Conservation (phyloP, 129 eudicot species). For the Silybum marianum region DNA sequence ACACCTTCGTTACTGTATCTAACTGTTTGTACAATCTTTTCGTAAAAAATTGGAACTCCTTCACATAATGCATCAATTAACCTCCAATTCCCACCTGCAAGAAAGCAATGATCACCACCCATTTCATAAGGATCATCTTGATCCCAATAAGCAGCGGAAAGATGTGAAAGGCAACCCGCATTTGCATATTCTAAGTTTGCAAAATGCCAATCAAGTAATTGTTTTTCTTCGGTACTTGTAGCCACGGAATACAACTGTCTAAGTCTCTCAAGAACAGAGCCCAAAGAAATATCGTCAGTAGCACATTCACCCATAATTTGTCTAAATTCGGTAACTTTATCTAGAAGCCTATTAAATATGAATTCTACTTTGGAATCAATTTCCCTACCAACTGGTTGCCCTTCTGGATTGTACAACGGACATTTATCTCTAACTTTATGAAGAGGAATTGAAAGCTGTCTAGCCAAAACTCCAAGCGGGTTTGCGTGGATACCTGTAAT, state of each 20-base stretch:
- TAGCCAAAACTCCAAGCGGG: constrained; percentile 93
- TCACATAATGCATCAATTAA: constrained; percentile 71
- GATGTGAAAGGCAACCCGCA: constrained; percentile 85
- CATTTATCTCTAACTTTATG: constrained; percentile 92
- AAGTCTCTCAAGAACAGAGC: constrained; percentile 79
- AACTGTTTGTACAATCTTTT: constrained; percentile 60
- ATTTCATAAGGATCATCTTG: constrained; percentile 98
- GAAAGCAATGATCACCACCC: constrained; percentile 98
- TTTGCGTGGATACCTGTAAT: constrained; percentile 96
- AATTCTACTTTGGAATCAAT: constrained; percentile 69
- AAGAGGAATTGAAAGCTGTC: constrained; percentile 84
- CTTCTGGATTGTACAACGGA: constrained; percentile 83
- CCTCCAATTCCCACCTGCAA: constrained; percentile 94
- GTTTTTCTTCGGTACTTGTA: constrained; percentile 64
- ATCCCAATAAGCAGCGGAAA: constrained; percentile 97
- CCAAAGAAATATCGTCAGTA: constrained; percentile 60
- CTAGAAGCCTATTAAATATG: constrained; percentile 77
- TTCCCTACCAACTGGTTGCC: constrained; percentile 53
- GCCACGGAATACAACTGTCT: constrained; percentile 68
- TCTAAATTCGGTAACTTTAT: constrained; percentile 76
- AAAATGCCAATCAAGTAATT: constrained; percentile 89
- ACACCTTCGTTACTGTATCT: constrained; percentile 63
- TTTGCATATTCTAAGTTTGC: constrained; percentile 95
- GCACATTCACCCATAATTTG: constrained; percentile 70
- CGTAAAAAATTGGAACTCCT: constrained; percentile 77